Evolutionary conservation across 1,139 yeast genomes (phyloP), one percentile per base, ranked within the genome.

Genomic region (Hansenula lynferdii): DNA sequence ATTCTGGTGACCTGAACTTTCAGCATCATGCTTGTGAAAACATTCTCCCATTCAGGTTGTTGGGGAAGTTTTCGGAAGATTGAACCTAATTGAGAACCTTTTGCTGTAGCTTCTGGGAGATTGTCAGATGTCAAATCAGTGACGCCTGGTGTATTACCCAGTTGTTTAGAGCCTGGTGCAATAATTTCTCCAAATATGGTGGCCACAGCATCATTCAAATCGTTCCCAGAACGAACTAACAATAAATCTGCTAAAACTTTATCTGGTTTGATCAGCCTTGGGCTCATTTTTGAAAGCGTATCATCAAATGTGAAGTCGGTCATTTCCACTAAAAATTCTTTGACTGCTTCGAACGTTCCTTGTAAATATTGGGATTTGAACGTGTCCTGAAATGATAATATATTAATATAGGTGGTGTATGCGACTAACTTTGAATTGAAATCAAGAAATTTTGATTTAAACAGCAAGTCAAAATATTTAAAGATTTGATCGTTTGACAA

Each of bases 31-130:
- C 53, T 38, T 22, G 50, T 52, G 41, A 65, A 64, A 5, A 64
- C 55, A 17, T 57, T 49, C 25, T 54, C 50, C 70, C 69, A 64
- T 35, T 53, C 46, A 19, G 56, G 49, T 51, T 62, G 50, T 61
- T 62, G 44, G 52, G 65, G 78, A 72, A 81, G 48, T 67, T 70
- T 45, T 69, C 62, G 45, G 55, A 67, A 38, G 45, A 60, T 44
- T 43, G 60, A 53, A 8, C 74, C 74, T 45, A 82, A 63, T 49
- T 74, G 77, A 1, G 77, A 67, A 23, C 90, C 92, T 48, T 75
- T 72, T 6, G 82, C 81, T 27, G 78, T 72, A 1, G 90, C 81
- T 52, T 79, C 87, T 0, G 78, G 78, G 17, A 79, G 60, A 36
- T 62, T 66, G 5, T 60, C 46, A n/a, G 80, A 73, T 9, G 75